phyloP scores from a whole-genome alignment of 495 filamentous ascomycete genomes.

The Mycothermus thermophilus region DNA sequence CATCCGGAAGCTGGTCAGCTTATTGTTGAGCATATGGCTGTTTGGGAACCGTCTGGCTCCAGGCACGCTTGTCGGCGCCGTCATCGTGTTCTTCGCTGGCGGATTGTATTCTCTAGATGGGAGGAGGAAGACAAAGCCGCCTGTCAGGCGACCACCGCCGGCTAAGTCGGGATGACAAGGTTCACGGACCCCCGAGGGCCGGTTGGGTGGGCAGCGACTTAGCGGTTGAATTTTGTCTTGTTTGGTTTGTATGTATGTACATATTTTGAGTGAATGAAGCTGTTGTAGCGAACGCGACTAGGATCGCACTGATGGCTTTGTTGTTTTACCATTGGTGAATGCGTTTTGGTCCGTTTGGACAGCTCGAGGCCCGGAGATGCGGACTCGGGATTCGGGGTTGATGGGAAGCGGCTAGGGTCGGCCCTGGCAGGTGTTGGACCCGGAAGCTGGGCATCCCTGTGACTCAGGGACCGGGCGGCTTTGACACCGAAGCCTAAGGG shows the following conservation, averaged over 20 bases:
- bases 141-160: conserved; percentile 8
- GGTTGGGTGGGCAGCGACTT: neutral
- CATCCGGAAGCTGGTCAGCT: conserved; percentile 83
- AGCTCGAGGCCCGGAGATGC: neutral
- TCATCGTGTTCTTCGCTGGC: conserved; percentile 75
- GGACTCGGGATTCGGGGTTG: conserved; percentile 2
- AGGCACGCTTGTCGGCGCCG: conserved; percentile 66
- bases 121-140: conserved; percentile 22
- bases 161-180: conserved; percentile 12
- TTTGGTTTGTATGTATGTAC: too few species aligned
- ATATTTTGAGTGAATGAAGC: too few species aligned
- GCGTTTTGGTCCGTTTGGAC: too few species aligned
- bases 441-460: conserved; percentile 4
- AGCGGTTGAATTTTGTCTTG: neutral
- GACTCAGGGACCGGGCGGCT: too few species aligned
- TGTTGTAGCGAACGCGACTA: too few species aligned
- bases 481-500: neutral
- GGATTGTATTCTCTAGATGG: conserved; percentile 76
- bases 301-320: too few species aligned
- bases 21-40: conserved; percentile 78
- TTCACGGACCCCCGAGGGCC: too few species aligned
- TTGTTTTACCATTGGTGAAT: too few species aligned
- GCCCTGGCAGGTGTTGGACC: conserved; percentile 1
- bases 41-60: conserved; percentile 72
- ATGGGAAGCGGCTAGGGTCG: conserved; percentile 13